Percentiles rank a stretch among this genome's conserved stretches.
phyloP scores from a whole-genome alignment of 805 yeast species.

The Hanseniaspora vineae region DNA sequence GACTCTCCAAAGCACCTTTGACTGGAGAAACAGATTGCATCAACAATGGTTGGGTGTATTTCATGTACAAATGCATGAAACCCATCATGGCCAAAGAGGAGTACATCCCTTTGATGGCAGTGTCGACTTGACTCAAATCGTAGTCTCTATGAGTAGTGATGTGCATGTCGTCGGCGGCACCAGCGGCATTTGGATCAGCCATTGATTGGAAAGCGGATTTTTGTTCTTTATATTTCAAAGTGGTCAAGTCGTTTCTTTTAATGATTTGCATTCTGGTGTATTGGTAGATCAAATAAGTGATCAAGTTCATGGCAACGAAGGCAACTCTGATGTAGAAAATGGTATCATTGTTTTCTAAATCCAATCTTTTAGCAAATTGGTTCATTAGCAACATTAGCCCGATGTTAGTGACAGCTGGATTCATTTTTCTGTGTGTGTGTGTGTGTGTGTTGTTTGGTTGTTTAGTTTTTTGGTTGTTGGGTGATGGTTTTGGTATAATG shows the following conservation, averaged over 20 bases:
- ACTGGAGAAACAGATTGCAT: constrained; percentile 89
- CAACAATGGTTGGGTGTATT: constrained; percentile 91
- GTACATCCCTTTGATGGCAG: constrained; percentile 69
- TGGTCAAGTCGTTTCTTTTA: constrained; percentile 78
- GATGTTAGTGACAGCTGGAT: constrained; percentile 78
- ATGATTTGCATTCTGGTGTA: constrained; percentile 47
- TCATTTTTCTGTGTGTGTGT: constrained; percentile 35
- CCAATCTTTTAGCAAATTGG: constrained; percentile 83
- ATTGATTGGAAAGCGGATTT: constrained; percentile 49
- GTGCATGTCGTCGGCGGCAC: constrained; percentile 38
- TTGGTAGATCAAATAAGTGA: constrained; percentile 56
- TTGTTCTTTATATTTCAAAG: constrained; percentile 81
- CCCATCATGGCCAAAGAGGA: constrained; percentile 94
- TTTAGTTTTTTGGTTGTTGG: not conserved
- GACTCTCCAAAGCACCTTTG: constrained; percentile 80
- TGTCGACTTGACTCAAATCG: constrained; percentile 76
- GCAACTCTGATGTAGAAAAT: constrained; percentile 63
- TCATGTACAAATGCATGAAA: constrained; percentile 95
- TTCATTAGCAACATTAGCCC: constrained; percentile 90
- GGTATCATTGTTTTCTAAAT: constrained; percentile 71
- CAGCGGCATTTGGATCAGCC: constrained; percentile 61
- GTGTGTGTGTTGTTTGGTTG: not conserved
- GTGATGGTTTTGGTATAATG: too few species aligned
- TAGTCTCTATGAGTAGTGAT: constrained; percentile 89
- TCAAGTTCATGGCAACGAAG: constrained; percentile 52